Conservation (phyloP, 495 filamentous ascomycete genomes). For the Hypoxylon trugodes region DNA sequence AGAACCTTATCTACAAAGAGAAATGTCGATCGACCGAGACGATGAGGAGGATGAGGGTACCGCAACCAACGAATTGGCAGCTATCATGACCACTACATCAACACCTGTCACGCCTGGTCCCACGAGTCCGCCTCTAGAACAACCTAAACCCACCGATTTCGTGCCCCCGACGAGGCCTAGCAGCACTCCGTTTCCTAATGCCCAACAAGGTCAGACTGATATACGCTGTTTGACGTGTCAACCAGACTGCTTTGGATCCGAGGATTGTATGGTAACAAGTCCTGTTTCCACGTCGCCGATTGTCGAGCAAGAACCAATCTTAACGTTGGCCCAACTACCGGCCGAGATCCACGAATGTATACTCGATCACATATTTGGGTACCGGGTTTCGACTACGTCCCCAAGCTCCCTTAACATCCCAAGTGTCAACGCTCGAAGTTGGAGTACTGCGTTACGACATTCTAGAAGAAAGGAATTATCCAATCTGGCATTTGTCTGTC, state of each 20-base stretch:
- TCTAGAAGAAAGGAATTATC: constrained; percentile 71
- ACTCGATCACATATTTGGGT: constrained; percentile 73
- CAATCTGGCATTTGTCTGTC: constrained; percentile 68
- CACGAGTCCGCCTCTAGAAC: constrained; percentile 60
- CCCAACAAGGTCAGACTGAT: constrained; percentile 54
- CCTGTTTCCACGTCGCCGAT: constrained; percentile 27
- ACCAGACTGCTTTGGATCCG: constrained; percentile 37
- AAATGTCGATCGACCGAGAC: constrained; percentile 35
- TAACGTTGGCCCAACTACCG: constrained; percentile 65
- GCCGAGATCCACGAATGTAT: constrained; percentile 77
- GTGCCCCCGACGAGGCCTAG: constrained; percentile 61
- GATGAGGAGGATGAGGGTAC: constrained; percentile 52
- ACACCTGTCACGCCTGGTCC: constrained; percentile 63
- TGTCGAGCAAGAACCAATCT: constrained; percentile 40
- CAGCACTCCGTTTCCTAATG: constrained; percentile 65
- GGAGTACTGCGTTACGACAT: constrained; percentile 72
- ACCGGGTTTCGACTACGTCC: constrained; percentile 65
- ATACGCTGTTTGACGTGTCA: constrained; percentile 51
- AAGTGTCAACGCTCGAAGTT: constrained; percentile 60
- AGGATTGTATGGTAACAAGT: constrained; percentile 34
- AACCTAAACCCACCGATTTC: constrained; percentile 56
- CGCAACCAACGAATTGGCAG: constrained; percentile 54
- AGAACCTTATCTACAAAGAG: constrained; percentile 38
- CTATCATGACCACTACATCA: constrained; percentile 61
- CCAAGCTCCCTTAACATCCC: constrained; percentile 55